Evolutionary conservation across 1,284 basidiomycete species (phyloP), one percentile per base, ranked within the genome.

Genomic region (Volvariella surrecta): DNA sequence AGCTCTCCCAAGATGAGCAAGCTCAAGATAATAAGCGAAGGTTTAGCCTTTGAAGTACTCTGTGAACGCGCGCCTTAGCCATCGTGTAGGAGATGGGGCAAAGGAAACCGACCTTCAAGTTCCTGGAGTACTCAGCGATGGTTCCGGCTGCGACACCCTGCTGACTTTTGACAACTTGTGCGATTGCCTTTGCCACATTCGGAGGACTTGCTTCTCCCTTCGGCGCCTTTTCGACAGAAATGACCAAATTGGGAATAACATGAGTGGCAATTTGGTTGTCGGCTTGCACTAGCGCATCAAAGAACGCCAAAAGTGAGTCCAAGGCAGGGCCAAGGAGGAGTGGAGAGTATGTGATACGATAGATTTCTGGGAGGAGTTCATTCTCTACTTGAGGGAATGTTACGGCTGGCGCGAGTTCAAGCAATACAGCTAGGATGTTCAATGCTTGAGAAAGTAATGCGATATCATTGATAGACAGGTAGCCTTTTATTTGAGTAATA

Each of bases 1-100:
- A 96, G 73, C 61, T 97, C 93, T 43, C 93, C 93, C 40, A 96
- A 69, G 32, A 89, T 84, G 13, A 95, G 68, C 37, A 97, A 70
- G 48, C 88, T 87, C n/a, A 97, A 73, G 37, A 89, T 82, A 15
- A 86, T 68, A 32, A 81, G 70, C 0, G 77, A 68, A 17, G 82
- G 61, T 48, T 77, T 77, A 4, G 80, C 74, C 57, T 89, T 89
- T 3, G 80, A 72, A 0, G 70, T 64, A 50, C 77, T 69, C 75
- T 82, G n/a, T n/a, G n/a, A 45, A 37, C 28, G 46, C 44, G 28
- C n/a, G 19, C 20, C 15, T 11, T 16, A 13, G 11, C 15, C n/a
- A 32, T 40, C 13, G 32, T 19, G 44, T 20, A 28, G 21, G 17
- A 20, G 40, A 1, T 16, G 37, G 15, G 21, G 37, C 3, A 24